phyloP scores from a whole-genome alignment of 2,329 filamentous ascomycete species.

The Bertia moriformis region DNA sequence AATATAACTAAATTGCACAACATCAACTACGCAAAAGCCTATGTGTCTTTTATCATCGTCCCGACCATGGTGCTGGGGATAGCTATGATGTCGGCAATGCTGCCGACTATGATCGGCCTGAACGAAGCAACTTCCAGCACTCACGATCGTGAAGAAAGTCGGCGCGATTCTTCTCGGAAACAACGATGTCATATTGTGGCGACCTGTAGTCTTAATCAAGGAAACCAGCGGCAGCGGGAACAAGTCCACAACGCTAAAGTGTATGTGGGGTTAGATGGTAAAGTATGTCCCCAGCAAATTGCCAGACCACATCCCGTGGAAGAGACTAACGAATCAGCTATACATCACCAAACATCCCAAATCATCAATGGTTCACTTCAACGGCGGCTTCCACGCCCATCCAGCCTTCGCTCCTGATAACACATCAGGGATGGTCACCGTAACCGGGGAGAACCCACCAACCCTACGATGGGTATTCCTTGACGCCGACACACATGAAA shows the following conservation, averaged over 20 bases:
- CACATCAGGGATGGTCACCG: constrained; percentile 9
- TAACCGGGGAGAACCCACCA: constrained; percentile 9
- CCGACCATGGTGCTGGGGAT: not conserved
- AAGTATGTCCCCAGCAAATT: not conserved
- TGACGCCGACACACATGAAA: constrained; percentile 9
- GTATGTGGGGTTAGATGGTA: not conserved
- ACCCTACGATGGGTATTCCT: constrained; percentile 11
- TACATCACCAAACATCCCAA: constrained; percentile 1
- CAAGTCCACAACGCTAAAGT: not conserved
- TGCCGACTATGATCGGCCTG: constrained; percentile 11
- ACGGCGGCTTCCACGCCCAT: constrained; percentile 10
- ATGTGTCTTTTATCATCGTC: too few relatives aligned
- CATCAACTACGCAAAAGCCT: too few relatives aligned
- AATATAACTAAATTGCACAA: too few relatives aligned
- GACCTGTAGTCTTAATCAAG: constrained; percentile 4
- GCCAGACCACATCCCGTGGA: not conserved
- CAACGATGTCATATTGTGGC: constrained; percentile 9
- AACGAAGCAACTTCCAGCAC: constrained; percentile 10
- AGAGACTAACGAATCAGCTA: not conserved
- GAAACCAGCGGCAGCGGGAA: not conserved
- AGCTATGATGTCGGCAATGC: constrained; percentile 9
- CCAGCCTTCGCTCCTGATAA: constrained; percentile 10
- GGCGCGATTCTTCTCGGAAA: constrained; percentile 7
- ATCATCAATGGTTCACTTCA: constrained; percentile 8
- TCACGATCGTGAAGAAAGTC: constrained; percentile 9